Conservation (phyloP, 192 early-diverging fungal species). For the Backusella mclennaniae region DNA sequence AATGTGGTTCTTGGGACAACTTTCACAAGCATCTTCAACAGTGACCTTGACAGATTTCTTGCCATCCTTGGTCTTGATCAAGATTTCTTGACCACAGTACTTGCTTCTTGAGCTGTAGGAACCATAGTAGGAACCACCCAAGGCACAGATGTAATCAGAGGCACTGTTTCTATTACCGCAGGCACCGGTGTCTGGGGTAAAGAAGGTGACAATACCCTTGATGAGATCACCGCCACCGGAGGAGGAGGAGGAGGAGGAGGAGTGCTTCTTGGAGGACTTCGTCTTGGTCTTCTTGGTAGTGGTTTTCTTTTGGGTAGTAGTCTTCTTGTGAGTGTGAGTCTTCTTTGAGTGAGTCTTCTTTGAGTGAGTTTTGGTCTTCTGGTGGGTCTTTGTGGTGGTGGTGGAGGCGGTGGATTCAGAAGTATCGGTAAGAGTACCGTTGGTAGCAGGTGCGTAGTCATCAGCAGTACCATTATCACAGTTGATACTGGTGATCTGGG, state of each 20-base stretch:
- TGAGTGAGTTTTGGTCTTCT: neutral
- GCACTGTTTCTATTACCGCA: conserved; percentile 24
- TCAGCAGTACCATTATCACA: conserved; percentile 3
- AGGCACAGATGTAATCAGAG: conserved; percentile 22
- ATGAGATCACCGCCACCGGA: neutral
- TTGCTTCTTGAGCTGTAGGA: conserved; percentile 30
- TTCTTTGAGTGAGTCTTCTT: neutral
- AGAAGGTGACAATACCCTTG: conserved; percentile 20
- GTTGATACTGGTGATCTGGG: neutral
- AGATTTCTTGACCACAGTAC: conserved; percentile 38
- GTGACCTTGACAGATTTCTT: conserved; percentile 35
- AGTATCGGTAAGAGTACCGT: neutral
- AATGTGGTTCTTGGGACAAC: conserved; percentile 32
- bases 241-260: neutral
- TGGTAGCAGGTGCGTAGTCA: neutral
- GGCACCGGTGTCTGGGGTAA: conserved; percentile 32
- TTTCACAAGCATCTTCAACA: conserved; percentile 45
- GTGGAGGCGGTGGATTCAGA: neutral
- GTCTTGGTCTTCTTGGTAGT: conserved; percentile 10
- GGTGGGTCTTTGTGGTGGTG: neutral
- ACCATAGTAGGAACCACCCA: conserved; percentile 32
- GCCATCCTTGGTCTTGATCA: conserved; percentile 34
- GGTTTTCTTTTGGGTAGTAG: neutral
- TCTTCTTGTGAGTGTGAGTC: neutral
- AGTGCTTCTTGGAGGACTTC: neutral